Evolutionary conservation across 257 asterid genomes (phyloP).

Genomic region (Gentiana dahurica): DNA sequence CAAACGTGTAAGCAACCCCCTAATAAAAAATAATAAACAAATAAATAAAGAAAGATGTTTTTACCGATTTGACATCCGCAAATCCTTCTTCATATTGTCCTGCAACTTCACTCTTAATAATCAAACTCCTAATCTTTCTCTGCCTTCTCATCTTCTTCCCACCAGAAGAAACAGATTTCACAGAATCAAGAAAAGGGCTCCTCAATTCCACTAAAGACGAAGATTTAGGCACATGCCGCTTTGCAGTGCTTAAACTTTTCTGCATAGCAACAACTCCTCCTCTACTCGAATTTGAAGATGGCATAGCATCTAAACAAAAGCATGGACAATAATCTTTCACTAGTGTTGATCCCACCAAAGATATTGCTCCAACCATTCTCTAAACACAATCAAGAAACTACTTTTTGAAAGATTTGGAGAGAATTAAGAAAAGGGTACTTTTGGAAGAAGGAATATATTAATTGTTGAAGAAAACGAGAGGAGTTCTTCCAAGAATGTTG

Average conservation of each 20-base stretch:
- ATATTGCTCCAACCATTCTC: slow-evolving; percentile 44
- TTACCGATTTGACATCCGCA: slow-evolving; percentile 56
- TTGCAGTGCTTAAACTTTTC: slow-evolving; percentile 21
- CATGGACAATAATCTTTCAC: slow-evolving; percentile 40
- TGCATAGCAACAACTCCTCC: slow-evolving; percentile 25
- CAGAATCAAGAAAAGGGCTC: slow-evolving; percentile 41
- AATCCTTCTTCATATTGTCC: slow-evolving; percentile 62
- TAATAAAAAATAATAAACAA: neutral
- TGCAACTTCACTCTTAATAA: slow-evolving; percentile 35
- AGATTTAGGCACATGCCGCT: slow-evolving; percentile 21
- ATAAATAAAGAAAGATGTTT: slow-evolving; percentile 1
- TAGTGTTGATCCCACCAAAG: slow-evolving; percentile 40
- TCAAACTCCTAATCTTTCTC: slow-evolving; percentile 28
- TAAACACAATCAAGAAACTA: neutral
- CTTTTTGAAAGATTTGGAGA: neutral
- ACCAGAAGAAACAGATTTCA: slow-evolving; percentile 22
- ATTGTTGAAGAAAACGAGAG: slow-evolving; percentile 5
- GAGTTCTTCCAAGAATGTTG: slow-evolving; percentile 31
- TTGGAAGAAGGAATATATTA: too few relatives aligned
- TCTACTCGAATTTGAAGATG: slow-evolving; percentile 26
- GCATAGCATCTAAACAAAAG: slow-evolving; percentile 39
- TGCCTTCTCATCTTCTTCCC: slow-evolving; percentile 21
- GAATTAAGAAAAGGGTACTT: neutral
- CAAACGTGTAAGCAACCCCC: too few relatives aligned
- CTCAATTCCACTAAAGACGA: slow-evolving; percentile 31